phyloP scores from a whole-genome alignment of 2,329 filamentous ascomycete genomes.

The Fusarium nurragi region DNA sequence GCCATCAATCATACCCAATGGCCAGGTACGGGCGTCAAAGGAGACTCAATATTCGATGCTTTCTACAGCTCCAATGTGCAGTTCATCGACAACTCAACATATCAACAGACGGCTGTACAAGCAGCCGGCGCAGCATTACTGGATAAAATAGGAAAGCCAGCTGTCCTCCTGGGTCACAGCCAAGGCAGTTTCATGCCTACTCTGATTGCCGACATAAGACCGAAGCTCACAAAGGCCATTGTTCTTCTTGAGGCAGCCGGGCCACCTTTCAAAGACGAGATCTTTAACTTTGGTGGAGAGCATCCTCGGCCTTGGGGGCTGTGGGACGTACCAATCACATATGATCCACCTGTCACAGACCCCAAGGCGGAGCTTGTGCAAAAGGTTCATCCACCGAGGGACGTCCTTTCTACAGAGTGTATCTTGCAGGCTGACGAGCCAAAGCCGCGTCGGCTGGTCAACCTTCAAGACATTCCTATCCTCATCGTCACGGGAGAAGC shows the following conservation, averaged over 20 bases:
- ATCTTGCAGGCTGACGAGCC: conserved; percentile 28
- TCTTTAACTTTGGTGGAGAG: conserved; percentile 50
- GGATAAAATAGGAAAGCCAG: conserved; percentile 54
- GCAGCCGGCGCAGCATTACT: conserved; percentile 52
- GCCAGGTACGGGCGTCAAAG: conserved; percentile 32
- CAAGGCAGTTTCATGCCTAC: conserved; percentile 55
- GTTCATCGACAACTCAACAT: conserved; percentile 34
- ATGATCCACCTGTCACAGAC: conserved; percentile 51
- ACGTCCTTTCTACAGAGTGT: conserved; percentile 24
- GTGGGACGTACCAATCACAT: conserved; percentile 59
- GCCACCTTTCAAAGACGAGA: conserved; percentile 57
- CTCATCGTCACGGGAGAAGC: conserved; percentile 35
- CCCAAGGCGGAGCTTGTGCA: conserved; percentile 28
- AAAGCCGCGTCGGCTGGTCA: conserved; percentile 37
- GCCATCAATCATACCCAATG: conserved; percentile 39
- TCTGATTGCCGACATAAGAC: conserved; percentile 45
- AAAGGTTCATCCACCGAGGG: conserved; percentile 1
- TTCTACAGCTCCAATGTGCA: conserved; percentile 42
- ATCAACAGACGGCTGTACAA: conserved; percentile 33
- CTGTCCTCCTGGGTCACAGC: conserved; percentile 56
- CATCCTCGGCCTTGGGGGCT: conserved; percentile 56
- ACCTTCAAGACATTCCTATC: conserved; percentile 48
- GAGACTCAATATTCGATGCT: conserved; percentile 31
- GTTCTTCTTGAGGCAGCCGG: conserved; percentile 58
- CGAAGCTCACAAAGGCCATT: conserved; percentile 53